Base-by-base conservation (phyloP, 345 rosid species). In the Sapria himalayana region DNA sequence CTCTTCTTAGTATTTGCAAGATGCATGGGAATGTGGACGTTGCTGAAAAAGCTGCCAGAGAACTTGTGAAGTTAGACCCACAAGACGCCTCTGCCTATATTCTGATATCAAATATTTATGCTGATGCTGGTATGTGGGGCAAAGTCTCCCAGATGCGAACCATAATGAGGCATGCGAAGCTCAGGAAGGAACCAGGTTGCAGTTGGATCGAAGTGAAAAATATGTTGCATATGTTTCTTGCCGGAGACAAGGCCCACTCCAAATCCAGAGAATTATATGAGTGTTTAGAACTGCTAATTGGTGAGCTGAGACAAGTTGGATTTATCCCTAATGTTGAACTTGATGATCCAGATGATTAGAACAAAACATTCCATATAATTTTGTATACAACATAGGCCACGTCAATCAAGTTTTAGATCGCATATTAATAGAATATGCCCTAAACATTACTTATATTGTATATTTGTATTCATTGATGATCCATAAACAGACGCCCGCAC, bases 121-220 rank as follows among this genome's bases (percentile, higher is more conserved):
- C 94, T n/a, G 64, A 74, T 50, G 80, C 85, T 35, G 73, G 81
- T 44, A 64, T 78, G 94, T 89, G 98, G 98, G 69, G 55, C 25
- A 72, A 74, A 47, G 93, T 74, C 22, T 72, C 76, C 1, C 62
- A 69, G 21, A 45, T 61, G 61, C 68, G 98, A 64, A 76, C 60
- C 49, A 61, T 55, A 21, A 78, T 89, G 78, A 74, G 65, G 64
- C 29, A 66, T 40, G 60, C 56, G 11, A 76, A 61, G 59, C 64
- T 78, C 25, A 81, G 67, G 61, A 86, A 86, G 63, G 93, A 86
- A 60, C 94, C 93, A 5, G 94, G 94, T 37, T 86, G 89, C 54
- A 81, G 97, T 62, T 81, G 94, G 94, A 69, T 86, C 33, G 89
- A 78, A 66, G 49, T 81, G 17, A 78, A 68, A 57, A 82, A 78